These are phyloP conservation scores for Populus hybrid DNA, from an alignment of 441 rosid genomes.

Conservation along the genomic window DNA sequence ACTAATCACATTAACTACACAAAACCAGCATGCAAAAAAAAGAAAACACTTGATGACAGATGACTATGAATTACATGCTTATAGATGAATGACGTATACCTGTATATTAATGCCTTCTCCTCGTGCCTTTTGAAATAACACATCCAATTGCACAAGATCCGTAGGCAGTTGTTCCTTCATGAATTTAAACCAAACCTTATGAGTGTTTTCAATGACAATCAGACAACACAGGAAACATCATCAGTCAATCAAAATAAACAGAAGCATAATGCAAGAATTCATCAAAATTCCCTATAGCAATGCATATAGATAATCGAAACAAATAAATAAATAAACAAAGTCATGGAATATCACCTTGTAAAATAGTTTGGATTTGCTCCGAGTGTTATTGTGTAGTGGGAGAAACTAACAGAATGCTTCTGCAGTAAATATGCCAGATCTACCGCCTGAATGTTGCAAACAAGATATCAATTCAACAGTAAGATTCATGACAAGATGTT, in stretches of 20 bases:
- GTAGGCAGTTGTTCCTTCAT: slow-evolving; percentile 84
- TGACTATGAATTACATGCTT: slow-evolving; percentile 12
- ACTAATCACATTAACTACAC: background rate
- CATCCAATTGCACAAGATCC: slow-evolving; percentile 80
- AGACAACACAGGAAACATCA: background rate
- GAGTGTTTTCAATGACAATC: slow-evolving; percentile 5
- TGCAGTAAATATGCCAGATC: slow-evolving; percentile 85
- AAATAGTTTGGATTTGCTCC: slow-evolving; percentile 89
- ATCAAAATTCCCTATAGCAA: background rate
- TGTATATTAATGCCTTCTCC: slow-evolving; percentile 68
- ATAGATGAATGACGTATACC: slow-evolving; percentile 43
- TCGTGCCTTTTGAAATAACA: slow-evolving; percentile 65
- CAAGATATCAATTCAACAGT: slow-evolving; percentile 16
- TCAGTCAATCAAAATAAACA: background rate
- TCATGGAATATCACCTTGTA: slow-evolving; percentile 58
- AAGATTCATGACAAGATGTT: slow-evolving; percentile 12
- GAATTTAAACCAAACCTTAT: slow-evolving; percentile 10
- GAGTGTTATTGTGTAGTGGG: slow-evolving; percentile 80
- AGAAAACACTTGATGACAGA: background rate
- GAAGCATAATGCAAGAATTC: background rate
- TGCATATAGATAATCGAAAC: background rate
- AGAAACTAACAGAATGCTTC: slow-evolving; percentile 68
- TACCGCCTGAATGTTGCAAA: slow-evolving; percentile 88
- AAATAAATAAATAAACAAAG: background rate
- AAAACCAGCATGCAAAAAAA: background rate